A percentile compares a stretch with the other conserved stretches of the same genome.
Conservation (phyloP, 495 filamentous ascomycete species). For the Penicillium robsamsonii region DNA sequence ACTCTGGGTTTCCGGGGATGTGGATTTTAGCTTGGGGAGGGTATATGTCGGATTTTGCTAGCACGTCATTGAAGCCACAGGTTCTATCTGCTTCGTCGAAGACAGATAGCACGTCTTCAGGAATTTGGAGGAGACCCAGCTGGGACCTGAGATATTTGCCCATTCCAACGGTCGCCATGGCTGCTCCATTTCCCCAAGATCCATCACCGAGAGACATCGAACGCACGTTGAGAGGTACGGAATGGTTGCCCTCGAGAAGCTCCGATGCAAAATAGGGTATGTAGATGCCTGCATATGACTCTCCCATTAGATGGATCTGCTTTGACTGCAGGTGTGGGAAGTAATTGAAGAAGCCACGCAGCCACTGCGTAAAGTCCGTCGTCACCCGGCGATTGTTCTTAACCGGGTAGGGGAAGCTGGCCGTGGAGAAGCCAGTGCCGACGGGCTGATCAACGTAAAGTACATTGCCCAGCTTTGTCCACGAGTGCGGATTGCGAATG, state of each 20-base stretch:
- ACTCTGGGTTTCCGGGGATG: conserved; percentile 39
- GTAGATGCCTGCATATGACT: conserved; percentile 44
- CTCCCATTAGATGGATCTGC: conserved; percentile 40
- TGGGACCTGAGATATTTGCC: conserved; percentile 30
- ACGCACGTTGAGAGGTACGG: conserved; percentile 31
- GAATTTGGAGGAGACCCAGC: conserved; percentile 20
- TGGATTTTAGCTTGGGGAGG: conserved; percentile 33
- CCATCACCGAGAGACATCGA: conserved; percentile 40
- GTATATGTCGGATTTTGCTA: conserved; percentile 29
- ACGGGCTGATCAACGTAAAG: conserved; percentile 46
- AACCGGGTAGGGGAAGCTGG: conserved; percentile 31
- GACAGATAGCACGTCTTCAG: conserved; percentile 26
- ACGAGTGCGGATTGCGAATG: conserved; percentile 35
- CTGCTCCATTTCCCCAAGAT: conserved; percentile 36
- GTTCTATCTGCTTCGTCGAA: conserved; percentile 31
- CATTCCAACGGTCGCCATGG: conserved; percentile 30
- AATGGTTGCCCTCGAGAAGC: conserved; percentile 30
- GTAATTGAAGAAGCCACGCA: conserved; percentile 34
- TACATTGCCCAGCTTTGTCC: conserved; percentile 41
- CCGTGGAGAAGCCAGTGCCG: conserved; percentile 39
- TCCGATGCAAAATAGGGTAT: conserved; percentile 42
- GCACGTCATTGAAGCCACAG: conserved; percentile 36
- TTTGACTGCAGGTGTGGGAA: conserved; percentile 36
- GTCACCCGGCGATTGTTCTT: conserved; percentile 31
- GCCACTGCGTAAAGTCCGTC: conserved; percentile 36